Evolutionary conservation across 106 monocot genomes (phyloP).

Genomic region (Dioscorea zingiberensis): DNA sequence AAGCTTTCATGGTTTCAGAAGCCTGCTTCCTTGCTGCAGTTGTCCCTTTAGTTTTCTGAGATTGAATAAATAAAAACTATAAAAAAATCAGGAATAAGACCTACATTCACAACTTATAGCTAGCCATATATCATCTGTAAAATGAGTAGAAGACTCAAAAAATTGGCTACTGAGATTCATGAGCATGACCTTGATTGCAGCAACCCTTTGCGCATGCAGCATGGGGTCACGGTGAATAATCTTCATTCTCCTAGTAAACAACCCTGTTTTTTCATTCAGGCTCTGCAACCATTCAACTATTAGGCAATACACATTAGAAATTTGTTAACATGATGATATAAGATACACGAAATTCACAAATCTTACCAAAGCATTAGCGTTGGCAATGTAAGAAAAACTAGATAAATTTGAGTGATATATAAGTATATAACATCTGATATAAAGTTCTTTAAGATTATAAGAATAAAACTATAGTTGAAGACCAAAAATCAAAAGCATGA

Average conservation of each 20-base stretch:
- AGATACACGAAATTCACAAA: too few species aligned
- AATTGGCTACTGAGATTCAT: not conserved
- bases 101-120: not conserved
- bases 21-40: slow-evolving; percentile 65
- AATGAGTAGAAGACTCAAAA: not conserved
- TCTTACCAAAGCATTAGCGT: too few species aligned
- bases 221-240: slow-evolving; percentile 80
- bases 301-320: too few species aligned
- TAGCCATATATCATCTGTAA: not conserved
- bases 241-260: slow-evolving; percentile 92
- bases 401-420: too few species aligned
- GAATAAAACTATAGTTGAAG: too few species aligned
- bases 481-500: not conserved
- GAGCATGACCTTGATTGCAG: slow-evolving; percentile 75
- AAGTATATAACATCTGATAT: too few species aligned
- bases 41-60: slow-evolving; percentile 79
- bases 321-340: too few species aligned
- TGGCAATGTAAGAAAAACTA: too few species aligned
- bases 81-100: not conserved
- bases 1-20: slow-evolving; percentile 73
- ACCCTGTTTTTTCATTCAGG: slow-evolving; percentile 96
- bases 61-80: not conserved
- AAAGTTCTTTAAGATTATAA: too few species aligned
- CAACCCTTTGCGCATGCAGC: slow-evolving; percentile 79
- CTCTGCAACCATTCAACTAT: slow-evolving; percentile 60